Conservation (phyloP, 768 basidiomycete genomes). For the Ramaria sp. region DNA sequence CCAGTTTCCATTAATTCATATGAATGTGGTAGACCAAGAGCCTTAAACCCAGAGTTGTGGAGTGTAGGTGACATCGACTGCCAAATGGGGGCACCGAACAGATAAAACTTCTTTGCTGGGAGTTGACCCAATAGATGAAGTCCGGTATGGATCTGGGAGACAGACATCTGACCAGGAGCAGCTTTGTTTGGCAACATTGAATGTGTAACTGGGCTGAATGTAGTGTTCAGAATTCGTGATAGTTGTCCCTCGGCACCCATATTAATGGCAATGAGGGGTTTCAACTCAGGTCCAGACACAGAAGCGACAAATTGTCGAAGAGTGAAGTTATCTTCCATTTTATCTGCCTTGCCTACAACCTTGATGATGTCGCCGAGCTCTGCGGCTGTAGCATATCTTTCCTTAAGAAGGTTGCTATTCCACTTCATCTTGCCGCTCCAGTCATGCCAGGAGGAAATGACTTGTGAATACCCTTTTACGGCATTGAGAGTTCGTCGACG, state of each 20-base stretch:
- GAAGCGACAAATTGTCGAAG: conserved; percentile 61
- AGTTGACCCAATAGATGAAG: conserved; percentile 72
- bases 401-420: conserved; percentile 53
- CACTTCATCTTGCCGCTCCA: conserved; percentile 81
- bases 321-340: conserved; percentile 66
- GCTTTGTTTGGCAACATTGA: conserved; percentile 75
- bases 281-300: conserved; percentile 35
- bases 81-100: conserved; percentile 83
- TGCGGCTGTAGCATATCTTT: conserved; percentile 57
- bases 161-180: conserved; percentile 89
- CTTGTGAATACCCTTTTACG: conserved; percentile 59
- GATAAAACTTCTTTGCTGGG: conserved; percentile 64
- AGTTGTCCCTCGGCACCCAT: conserved; percentile 86
- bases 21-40: conserved; percentile 72
- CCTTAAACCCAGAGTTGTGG: conserved; percentile 80
- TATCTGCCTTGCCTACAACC: conserved; percentile 76
- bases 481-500: conserved; percentile 45
- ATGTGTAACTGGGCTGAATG: conserved; percentile 87
- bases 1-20: conserved; percentile 74
- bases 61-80: conserved; percentile 88
- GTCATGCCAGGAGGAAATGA: conserved; percentile 94
- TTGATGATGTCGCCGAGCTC: conserved; percentile 83
- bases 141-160: conserved; percentile 74
- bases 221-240: conserved; percentile 76
- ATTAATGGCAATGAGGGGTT: conserved; percentile 91